phyloP scores from a whole-genome alignment of 2,329 filamentous ascomycete genomes.

The Claviceps fusiformis region DNA sequence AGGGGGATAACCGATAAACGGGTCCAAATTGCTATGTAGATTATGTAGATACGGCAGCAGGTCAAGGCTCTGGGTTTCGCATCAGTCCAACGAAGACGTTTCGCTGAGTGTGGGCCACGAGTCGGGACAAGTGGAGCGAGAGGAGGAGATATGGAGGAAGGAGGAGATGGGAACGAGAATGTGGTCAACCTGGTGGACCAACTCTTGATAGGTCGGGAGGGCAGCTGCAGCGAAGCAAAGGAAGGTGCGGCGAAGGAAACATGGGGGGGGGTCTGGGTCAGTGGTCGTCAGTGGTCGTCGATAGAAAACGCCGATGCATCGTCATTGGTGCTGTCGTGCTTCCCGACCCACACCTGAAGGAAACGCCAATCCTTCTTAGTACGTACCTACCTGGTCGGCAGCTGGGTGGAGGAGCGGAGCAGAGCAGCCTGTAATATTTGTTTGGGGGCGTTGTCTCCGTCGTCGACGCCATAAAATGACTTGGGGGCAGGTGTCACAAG shows the following conservation, averaged over 20 bases:
- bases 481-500: no score
- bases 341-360: not conserved
- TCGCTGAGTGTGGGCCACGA: not conserved
- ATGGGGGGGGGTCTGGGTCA: not conserved
- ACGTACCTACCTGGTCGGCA: no score
- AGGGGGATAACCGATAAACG: not conserved
- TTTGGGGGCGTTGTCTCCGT: no score
- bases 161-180: not conserved
- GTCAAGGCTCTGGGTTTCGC: not conserved
- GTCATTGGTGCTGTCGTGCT: not conserved
- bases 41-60: not conserved
- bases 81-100: not conserved
- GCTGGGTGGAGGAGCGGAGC: no score
- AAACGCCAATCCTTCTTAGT: not conserved
- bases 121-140: not conserved
- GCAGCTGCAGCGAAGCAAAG: conserved; percentile 3
- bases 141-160: not conserved
- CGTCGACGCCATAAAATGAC: no score
- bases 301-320: not conserved
- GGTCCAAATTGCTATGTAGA: not conserved
- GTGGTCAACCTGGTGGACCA: not conserved
- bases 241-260: conserved; percentile 2
- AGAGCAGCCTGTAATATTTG: not conserved
- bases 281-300: not conserved
- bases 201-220: not conserved